A percentile compares a stretch with the other conserved stretches of the same genome.
These are phyloP conservation scores for Alternaria panax DNA, from an alignment of 2,329 filamentous ascomycete species.

Conservation along the genomic window DNA sequence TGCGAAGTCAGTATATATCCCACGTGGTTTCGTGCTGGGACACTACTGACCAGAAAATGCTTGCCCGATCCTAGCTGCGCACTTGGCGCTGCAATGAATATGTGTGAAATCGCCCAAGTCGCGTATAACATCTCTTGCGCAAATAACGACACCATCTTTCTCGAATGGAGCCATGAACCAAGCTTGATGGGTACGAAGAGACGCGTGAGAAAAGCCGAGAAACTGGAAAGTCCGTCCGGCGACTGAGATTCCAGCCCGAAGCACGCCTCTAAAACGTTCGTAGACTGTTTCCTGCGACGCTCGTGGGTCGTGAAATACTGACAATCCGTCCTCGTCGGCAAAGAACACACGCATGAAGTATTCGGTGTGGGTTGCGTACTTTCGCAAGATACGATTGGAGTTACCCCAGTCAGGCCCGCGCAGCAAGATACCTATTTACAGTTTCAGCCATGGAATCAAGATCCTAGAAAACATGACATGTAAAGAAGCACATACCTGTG, in stretches of 20 bases:
- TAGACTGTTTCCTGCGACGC: conserved; percentile 39
- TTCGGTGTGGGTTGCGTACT: conserved; percentile 31
- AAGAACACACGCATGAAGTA: conserved; percentile 69
- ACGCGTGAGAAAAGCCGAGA: conserved; percentile 45
- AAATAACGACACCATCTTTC: conserved; percentile 57
- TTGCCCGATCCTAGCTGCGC: conserved; percentile 66
- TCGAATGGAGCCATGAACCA: conserved; percentile 47
- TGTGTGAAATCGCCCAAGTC: conserved; percentile 50
- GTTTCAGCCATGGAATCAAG: background rate
- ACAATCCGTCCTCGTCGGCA: conserved; percentile 74
- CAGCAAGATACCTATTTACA: conserved; percentile 41
- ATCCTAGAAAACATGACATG: background rate
- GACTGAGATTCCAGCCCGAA: conserved; percentile 63
- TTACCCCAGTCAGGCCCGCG: conserved; percentile 64
- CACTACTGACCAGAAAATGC: conserved; percentile 67
- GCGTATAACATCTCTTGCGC: conserved; percentile 59
- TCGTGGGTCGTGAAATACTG: conserved; percentile 64
- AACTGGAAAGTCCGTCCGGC: conserved; percentile 41
- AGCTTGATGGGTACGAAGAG: conserved; percentile 38
- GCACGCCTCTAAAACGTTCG: conserved; percentile 64
- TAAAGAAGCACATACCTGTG: conserved; percentile 33
- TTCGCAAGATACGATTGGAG: conserved; percentile 53
- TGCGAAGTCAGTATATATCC: background rate
- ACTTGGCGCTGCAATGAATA: conserved; percentile 64
- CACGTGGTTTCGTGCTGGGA: background rate